Evolutionary conservation across 306 rosid genomes (phyloP).

Genomic region (Trichosanthes truncata): DNA sequence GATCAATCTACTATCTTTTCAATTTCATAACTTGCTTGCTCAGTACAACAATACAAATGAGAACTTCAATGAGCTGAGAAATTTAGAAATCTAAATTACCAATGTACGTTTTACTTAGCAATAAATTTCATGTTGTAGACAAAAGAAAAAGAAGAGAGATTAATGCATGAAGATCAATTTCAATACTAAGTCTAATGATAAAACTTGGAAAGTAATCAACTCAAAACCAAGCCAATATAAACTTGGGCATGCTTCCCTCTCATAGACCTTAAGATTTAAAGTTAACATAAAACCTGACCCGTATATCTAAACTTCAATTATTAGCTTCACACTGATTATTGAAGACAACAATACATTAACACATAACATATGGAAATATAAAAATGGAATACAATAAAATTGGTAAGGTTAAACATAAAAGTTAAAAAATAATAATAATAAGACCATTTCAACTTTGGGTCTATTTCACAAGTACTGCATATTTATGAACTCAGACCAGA

Average conservation of each 20-base stretch:
- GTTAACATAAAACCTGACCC: too few species aligned
- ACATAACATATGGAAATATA: background rate
- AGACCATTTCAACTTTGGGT: slow-evolving; percentile 91
- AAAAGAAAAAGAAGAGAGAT: background rate
- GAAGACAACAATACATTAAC: background rate
- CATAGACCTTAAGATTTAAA: too few species aligned
- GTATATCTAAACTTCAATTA: too few species aligned
- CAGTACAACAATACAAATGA: background rate
- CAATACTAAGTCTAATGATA: background rate
- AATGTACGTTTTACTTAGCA: background rate
- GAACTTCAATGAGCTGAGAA: background rate
- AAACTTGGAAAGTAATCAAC: background rate
- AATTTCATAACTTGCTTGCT: background rate
- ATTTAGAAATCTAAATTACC: background rate
- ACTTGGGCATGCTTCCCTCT: too few species aligned
- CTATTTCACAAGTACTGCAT: too few species aligned
- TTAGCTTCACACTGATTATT: background rate
- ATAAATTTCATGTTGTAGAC: background rate
- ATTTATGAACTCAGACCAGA: too few species aligned
- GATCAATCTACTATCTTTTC: background rate
- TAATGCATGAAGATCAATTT: background rate
- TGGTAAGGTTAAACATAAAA: background rate
- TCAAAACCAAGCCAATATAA: too few species aligned
- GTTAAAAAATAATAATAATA: slow-evolving; percentile 15
- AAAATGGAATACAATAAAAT: background rate